Evolutionary conservation across 2,329 filamentous ascomycete species (phyloP).

Genomic region (Colletotrichum incanum): DNA sequence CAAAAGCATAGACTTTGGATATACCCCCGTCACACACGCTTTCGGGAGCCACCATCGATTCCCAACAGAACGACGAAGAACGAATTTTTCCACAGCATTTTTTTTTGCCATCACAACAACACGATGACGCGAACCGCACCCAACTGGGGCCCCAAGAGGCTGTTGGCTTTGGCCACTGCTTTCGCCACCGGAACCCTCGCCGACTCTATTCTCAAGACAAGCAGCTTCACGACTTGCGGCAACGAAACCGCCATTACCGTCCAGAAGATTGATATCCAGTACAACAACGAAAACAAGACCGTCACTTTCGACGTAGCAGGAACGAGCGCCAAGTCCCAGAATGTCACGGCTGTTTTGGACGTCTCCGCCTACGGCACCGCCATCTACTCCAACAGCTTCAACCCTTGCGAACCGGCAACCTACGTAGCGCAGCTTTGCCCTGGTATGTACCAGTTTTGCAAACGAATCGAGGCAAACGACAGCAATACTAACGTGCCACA

Average conservation of each 20-base stretch:
- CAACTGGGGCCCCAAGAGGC: conserved; percentile 50
- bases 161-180: conserved; percentile 54
- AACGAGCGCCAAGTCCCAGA: conserved; percentile 79
- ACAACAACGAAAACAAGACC: conserved; percentile 81
- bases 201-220: conserved; percentile 82
- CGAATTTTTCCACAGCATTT: conserved; percentile 10
- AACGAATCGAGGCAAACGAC: conserved; percentile 1
- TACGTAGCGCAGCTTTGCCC: conserved; percentile 86
- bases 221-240: conserved; percentile 83
- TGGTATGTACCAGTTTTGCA: conserved; percentile 64
- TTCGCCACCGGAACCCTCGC: conserved; percentile 69
- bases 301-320: conserved; percentile 89
- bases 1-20: conserved; percentile 42
- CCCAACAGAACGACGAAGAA: conserved; percentile 34
- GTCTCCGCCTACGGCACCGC: conserved; percentile 88
- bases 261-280: conserved; percentile 82
- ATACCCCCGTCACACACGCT: conserved; percentile 29
- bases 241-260: conserved; percentile 72
- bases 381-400: conserved; percentile 85
- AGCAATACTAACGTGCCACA: conserved; percentile 51
- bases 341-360: conserved; percentile 82
- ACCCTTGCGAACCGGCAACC: conserved; percentile 82
- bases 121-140: conserved; percentile 54
- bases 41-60: conserved; percentile 27
- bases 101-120: conserved; percentile 10